Evolutionary conservation across 2,329 filamentous ascomycete species (phyloP).

Genomic region (Sporothrix schenckii): DNA sequence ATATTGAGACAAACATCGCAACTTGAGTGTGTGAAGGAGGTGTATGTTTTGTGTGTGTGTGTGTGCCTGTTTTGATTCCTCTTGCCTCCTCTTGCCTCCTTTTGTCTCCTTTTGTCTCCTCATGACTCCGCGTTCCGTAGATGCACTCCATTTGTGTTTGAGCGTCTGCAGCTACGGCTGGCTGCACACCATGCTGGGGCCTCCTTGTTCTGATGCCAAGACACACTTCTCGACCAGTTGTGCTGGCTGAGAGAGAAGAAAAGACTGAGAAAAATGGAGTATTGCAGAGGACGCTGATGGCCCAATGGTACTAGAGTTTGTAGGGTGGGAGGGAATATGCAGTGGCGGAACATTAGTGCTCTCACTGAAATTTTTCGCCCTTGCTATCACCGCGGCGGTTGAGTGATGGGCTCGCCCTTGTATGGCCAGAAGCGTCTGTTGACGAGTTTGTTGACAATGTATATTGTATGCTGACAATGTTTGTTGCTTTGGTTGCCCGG

Average conservation of each 20-base stretch:
- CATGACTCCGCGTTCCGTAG: not conserved
- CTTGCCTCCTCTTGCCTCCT: too few species aligned
- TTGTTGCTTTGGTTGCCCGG: constrained; percentile 15
- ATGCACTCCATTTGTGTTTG: constrained; percentile 4
- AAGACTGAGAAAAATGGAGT: not conserved
- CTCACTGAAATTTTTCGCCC: not conserved
- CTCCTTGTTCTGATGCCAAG: not conserved
- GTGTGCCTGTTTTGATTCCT: not conserved
- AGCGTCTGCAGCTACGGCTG: constrained; percentile 18
- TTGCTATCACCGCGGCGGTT: constrained; percentile 6
- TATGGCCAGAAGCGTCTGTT: constrained; percentile 10
- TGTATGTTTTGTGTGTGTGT: not conserved
- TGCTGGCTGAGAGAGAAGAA: not conserved
- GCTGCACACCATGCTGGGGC: not conserved
- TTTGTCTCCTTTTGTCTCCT: too few species aligned
- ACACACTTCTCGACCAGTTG: not conserved
- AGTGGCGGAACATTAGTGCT: constrained; percentile 24
- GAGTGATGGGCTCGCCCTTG: not conserved
- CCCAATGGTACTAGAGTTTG: not conserved
- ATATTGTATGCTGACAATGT: constrained; percentile 24
- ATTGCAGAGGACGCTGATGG: not conserved
- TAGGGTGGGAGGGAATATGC: not conserved
- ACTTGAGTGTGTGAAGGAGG: not conserved
- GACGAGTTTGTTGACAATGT: too few species aligned
- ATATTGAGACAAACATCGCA: not conserved